Base-by-base conservation (phyloP, 306 rosid genomes). In the Psophocarpus tetragonolobus region DNA sequence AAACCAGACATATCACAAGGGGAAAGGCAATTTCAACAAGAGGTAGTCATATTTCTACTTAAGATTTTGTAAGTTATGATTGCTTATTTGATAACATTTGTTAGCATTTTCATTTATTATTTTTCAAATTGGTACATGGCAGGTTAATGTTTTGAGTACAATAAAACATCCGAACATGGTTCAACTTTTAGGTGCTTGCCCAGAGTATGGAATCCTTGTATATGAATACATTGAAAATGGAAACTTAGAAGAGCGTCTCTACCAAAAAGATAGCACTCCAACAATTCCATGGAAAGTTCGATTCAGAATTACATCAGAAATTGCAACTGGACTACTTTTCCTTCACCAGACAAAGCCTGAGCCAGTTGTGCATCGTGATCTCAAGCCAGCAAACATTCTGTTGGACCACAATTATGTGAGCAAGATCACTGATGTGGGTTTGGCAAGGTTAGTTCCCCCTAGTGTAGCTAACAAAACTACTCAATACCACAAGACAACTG, bases 111-210 rank as follows among this genome's bases (percentile, higher is more conserved):
- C 48, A 24, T 0, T 18, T 5, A 0, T 36, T 42, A 2, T 36
- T 53, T 51, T 23, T 53, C 36, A 47, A 63, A 32, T 48, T 35
- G 64, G 54, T 33, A 48, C 30, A 8, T 35, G 21, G 3, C 82
- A 93, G 97, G 87, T 91, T 78, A 91, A 81, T 74, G 91, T 93
- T 83, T 81, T 91, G 74, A 87, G 93, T 73, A 33, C 62, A 56
- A 85, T 93, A 54, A 87, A 87, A 27, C 98, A 93, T 76, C 96
- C 97, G 4, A 63, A 91, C 87, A 88, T 93, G 88, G 97, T 93
- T 80, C 68, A 80, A 72, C 90, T 93, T 42, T 44, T 93, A 54
- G 94, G 97, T 9, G 97, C 91, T 4, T 93, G 98, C 81, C 94
- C 97, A 10, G 98, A 93, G 75, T 87, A 60, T 6, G 93, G 97